Evolutionary conservation across 805 yeast genomes (phyloP).

Genomic region (Lachancea meyersii): DNA sequence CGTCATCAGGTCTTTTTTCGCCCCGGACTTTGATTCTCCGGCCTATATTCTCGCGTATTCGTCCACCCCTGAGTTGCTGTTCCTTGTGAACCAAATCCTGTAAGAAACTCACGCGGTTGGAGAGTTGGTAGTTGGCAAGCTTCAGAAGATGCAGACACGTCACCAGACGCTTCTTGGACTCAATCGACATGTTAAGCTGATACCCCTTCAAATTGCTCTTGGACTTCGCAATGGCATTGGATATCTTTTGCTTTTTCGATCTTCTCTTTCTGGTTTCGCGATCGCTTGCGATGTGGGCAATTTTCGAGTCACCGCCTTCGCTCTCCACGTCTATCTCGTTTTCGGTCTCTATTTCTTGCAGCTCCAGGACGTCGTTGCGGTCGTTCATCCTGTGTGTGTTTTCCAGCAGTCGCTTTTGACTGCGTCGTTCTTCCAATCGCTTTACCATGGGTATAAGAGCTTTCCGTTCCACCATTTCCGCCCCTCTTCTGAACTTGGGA

Average conservation of each 20-base stretch:
- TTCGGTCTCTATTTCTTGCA: slow-evolving; percentile 21
- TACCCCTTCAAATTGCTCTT: slow-evolving; percentile 34
- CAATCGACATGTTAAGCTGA: slow-evolving; percentile 45
- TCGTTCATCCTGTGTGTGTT: slow-evolving; percentile 11
- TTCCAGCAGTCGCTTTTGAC: slow-evolving; percentile 8
- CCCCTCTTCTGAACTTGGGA: slow-evolving; percentile 43
- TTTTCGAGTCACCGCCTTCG: neutral
- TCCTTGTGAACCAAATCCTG: slow-evolving; percentile 53
- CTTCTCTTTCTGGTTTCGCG: slow-evolving; percentile 1
- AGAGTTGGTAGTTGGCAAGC: slow-evolving; percentile 72
- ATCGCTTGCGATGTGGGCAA: neutral
- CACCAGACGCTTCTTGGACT: slow-evolving; percentile 67
- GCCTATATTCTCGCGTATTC: slow-evolving; percentile 2
- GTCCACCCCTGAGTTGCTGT: slow-evolving; percentile 21
- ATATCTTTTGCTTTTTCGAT: slow-evolving; percentile 7
- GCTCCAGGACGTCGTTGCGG: slow-evolving; percentile 6
- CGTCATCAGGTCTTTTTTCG: neutral
- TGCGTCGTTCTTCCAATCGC: slow-evolving; percentile 8
- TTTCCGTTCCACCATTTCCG: slow-evolving; percentile 51
- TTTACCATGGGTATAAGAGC: slow-evolving; percentile 45
- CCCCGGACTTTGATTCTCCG: neutral
- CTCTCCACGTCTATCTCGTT: neutral
- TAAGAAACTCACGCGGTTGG: slow-evolving; percentile 56
- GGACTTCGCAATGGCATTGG: slow-evolving; percentile 22
- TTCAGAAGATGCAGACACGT: slow-evolving; percentile 75